A percentile compares a stretch with the other conserved stretches of the same genome.
Evolutionary conservation across 371 early-diverging fungal genomes (phyloP).

Genomic region (Entomophthora muscae): DNA sequence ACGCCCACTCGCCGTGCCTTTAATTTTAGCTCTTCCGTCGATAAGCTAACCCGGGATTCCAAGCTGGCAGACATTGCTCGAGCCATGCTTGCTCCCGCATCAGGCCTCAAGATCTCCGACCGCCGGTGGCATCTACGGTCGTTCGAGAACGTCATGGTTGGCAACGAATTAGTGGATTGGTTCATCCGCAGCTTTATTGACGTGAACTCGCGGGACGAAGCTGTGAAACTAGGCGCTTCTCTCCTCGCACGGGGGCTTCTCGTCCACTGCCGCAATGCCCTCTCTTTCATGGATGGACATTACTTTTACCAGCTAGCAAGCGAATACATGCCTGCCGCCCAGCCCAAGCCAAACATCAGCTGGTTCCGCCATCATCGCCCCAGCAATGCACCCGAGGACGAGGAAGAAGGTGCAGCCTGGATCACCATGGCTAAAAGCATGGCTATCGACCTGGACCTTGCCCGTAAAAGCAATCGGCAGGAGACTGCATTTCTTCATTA

Average conservation of each 20-base stretch:
- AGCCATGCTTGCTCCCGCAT: constrained; percentile 51
- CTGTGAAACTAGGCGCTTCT: constrained; percentile 61
- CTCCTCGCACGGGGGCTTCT: constrained; percentile 60
- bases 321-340: constrained; percentile 25
- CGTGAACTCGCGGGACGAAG: constrained; percentile 62
- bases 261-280: constrained; percentile 49
- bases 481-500: constrained; percentile 80
- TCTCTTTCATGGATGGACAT: constrained; percentile 75
- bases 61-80: constrained; percentile 41
- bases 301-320: constrained; percentile 72
- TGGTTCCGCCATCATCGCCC: constrained; percentile 11
- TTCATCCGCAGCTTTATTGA: constrained; percentile 57
- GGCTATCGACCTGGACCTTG: constrained; percentile 62
- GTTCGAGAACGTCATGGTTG: constrained; percentile 61
- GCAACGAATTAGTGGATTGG: constrained; percentile 86
- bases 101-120: constrained; percentile 56
- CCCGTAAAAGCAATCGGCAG: constrained; percentile 44
- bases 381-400: background rate
- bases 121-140: constrained; percentile 77
- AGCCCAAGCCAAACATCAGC: background rate
- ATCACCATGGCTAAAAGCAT: constrained; percentile 37
- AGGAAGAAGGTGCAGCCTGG: constrained; percentile 9
- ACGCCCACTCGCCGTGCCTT: background rate
- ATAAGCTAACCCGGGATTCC: constrained; percentile 20
- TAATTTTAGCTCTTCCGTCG: constrained; percentile 1